A percentile compares a stretch with the other conserved stretches of the same genome.
Evolutionary conservation across 108 stramenopile genomes (phyloP).

Genomic region (Schizochytrium sp.): DNA sequence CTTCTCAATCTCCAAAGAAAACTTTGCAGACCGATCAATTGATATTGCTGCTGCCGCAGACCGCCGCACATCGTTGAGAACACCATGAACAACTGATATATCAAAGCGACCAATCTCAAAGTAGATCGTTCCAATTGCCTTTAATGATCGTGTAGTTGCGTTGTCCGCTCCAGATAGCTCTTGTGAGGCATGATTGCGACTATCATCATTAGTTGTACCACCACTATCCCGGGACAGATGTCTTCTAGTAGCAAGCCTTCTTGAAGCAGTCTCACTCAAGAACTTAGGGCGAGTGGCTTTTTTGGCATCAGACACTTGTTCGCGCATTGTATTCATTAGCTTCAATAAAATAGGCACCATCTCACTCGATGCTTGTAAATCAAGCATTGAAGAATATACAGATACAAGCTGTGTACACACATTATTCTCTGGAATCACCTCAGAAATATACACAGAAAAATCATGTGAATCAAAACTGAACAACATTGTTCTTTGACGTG

Average conservation of each 20-base stretch:
- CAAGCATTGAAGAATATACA: not conserved
- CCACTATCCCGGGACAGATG: too few relatives aligned
- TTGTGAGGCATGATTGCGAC: not conserved
- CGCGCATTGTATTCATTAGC: not conserved
- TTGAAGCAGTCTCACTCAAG: not conserved
- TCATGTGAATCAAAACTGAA: not conserved
- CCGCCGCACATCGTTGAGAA: conserved; percentile 15
- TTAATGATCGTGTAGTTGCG: conserved; percentile 28
- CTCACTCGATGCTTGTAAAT: conserved; percentile 31
- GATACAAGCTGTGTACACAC: conserved; percentile 20
- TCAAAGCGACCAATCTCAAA: conserved; percentile 44
- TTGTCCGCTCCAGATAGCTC: not conserved
- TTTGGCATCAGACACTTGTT: not conserved
- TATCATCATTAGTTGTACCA: not conserved
- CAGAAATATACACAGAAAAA: not conserved
- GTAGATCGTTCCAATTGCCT: conserved; percentile 43
- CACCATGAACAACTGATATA: conserved; percentile 35
- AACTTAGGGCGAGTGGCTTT: conserved; percentile 32
- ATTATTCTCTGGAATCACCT: conserved; percentile 29
- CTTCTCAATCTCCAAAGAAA: conserved; percentile 24
- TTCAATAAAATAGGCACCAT: conserved; percentile 11
- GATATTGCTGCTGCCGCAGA: conserved; percentile 35
- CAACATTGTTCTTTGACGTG: conserved; percentile 26
- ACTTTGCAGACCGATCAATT: conserved; percentile 4
- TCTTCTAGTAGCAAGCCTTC: not conserved